phyloP scores from a whole-genome alignment of 2,329 filamentous ascomycete species.

The Claviceps pusilla region DNA sequence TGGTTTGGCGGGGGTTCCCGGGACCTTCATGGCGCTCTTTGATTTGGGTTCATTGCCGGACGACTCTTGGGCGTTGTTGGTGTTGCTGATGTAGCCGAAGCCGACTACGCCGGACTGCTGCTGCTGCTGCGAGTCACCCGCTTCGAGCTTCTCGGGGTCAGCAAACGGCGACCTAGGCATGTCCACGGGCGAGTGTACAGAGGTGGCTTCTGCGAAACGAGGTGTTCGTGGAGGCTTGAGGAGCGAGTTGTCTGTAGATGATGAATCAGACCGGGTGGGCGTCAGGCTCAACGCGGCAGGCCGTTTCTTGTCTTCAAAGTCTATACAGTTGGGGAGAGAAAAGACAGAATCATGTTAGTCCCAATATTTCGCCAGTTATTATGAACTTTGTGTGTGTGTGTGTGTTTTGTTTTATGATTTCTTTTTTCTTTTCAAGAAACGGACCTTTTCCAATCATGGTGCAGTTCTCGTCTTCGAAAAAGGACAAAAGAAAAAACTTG shows the following conservation, averaged over 20 bases:
- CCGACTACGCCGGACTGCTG: slow-evolving; percentile 60
- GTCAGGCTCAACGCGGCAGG: slow-evolving; percentile 40
- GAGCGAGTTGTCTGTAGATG: slow-evolving; percentile 34
- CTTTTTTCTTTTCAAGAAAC: slow-evolving; percentile 8
- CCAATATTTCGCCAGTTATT: not conserved
- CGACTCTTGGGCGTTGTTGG: slow-evolving; percentile 34
- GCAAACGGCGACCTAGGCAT: slow-evolving; percentile 39
- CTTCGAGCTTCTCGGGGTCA: slow-evolving; percentile 39
- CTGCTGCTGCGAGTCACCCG: slow-evolving; percentile 40
- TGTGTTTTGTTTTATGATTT: not conserved
- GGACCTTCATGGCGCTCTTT: slow-evolving; percentile 80
- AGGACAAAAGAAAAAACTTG: too few species aligned
- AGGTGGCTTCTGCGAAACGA: slow-evolving; percentile 68
- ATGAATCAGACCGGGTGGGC: slow-evolving; percentile 33
- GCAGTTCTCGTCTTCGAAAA: slow-evolving; percentile 3
- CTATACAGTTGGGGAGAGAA: slow-evolving; percentile 4
- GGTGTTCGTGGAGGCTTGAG: slow-evolving; percentile 58
- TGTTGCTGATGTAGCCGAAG: slow-evolving; percentile 71
- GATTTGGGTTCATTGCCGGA: slow-evolving; percentile 53
- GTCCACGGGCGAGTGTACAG: slow-evolving; percentile 63
- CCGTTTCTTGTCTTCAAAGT: slow-evolving; percentile 39
- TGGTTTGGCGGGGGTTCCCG: slow-evolving; percentile 61
- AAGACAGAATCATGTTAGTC: slow-evolving; percentile 8
- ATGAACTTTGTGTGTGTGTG: too few species aligned
- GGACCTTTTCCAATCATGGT: slow-evolving; percentile 28